Conservation (phyloP, 345 rosid genomes). For the Passiflora organensis region DNA sequence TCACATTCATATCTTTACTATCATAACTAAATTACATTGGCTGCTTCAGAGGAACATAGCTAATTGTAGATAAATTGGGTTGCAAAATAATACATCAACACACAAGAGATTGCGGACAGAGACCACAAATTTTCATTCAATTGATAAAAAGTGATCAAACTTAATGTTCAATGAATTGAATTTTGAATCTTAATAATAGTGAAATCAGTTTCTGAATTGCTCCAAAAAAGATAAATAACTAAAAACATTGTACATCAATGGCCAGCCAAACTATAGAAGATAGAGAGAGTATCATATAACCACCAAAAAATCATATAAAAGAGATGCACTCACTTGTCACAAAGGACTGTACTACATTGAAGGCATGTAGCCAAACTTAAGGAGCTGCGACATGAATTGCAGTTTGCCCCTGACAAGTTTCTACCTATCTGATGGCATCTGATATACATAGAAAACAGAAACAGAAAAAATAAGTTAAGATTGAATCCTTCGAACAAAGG, state of each 20-base stretch:
- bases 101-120: neutral
- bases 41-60: too few species aligned
- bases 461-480: neutral
- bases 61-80: too few species aligned
- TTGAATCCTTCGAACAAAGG: neutral
- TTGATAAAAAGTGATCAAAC: neutral
- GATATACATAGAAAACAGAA: constrained; percentile 18
- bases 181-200: neutral
- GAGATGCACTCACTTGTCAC: constrained; percentile 49
- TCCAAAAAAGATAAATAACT: neutral
- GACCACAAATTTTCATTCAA: neutral
- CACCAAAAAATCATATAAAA: neutral
- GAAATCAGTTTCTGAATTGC: neutral
- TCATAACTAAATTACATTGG: too few species aligned
- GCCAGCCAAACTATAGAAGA: constrained; percentile 1
- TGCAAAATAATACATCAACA: too few species aligned
- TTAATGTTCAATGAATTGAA: neutral
- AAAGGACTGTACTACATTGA: constrained; percentile 45
- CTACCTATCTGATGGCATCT: constrained; percentile 59
- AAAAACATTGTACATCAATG: neutral
- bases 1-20: too few species aligned
- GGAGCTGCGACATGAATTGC: constrained; percentile 48
- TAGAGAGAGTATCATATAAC: neutral
- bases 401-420: constrained; percentile 39
- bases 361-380: constrained; percentile 59